Conservation (phyloP, 495 filamentous ascomycete genomes). For the Glutinoglossum americanum region DNA sequence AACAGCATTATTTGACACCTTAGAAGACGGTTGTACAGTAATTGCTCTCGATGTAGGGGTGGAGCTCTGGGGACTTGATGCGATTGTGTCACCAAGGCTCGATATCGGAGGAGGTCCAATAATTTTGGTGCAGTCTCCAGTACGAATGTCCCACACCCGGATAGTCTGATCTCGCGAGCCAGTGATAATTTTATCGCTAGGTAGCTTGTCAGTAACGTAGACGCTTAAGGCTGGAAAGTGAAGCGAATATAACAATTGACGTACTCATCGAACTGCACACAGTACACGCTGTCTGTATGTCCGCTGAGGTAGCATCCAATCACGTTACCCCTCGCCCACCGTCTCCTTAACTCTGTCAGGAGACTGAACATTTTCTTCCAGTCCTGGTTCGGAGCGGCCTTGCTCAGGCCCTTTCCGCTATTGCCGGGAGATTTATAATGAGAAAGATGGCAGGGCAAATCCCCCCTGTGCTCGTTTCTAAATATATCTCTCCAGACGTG, state of each 20-base stretch:
- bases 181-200: conserved; percentile 80
- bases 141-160: conserved; percentile 83
- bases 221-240: background rate
- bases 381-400: conserved; percentile 31
- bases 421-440: conserved; percentile 7
- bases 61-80: conserved; percentile 8
- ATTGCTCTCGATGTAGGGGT: background rate
- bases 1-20: background rate
- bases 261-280: conserved; percentile 91
- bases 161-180: conserved; percentile 90
- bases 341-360: conserved; percentile 46
- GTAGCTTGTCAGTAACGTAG: conserved; percentile 11
- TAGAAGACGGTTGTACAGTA: background rate
- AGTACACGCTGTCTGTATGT: conserved; percentile 88
- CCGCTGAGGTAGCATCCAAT: conserved; percentile 76
- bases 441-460: conserved; percentile 23
- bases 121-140: conserved; percentile 57
- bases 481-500: conserved; percentile 68
- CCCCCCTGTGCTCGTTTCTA: conserved; percentile 33
- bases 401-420: conserved; percentile 25
- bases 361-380: conserved; percentile 77
- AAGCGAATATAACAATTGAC: conserved; percentile 11
- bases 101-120: conserved; percentile 31
- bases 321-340: conserved; percentile 59
- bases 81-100: conserved; percentile 7